phyloP scores from a whole-genome alignment of 2,329 filamentous ascomycete species.

The Emergomyces pasteurianus region DNA sequence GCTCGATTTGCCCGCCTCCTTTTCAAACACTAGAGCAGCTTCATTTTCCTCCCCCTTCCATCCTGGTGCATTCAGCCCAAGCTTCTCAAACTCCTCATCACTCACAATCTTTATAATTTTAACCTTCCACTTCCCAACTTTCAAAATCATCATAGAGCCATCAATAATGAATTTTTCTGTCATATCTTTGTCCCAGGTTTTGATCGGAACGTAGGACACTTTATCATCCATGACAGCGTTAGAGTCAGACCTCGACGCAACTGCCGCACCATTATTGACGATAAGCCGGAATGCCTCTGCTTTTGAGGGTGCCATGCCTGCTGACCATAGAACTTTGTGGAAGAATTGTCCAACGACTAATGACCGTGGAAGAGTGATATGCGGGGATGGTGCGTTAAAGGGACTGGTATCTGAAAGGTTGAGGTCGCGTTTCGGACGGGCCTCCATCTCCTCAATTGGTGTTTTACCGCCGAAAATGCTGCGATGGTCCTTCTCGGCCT shows the following conservation, averaged over 20 bases:
- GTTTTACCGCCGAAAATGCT: conserved; percentile 27
- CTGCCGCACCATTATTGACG: conserved; percentile 38
- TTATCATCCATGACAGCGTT: conserved; percentile 31
- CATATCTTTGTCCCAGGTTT: conserved; percentile 29
- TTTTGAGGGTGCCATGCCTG: conserved; percentile 40
- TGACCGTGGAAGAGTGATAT: conserved; percentile 28
- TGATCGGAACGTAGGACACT: conserved; percentile 40
- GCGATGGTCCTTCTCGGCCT: conserved; percentile 47
- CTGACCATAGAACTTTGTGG: conserved; percentile 38
- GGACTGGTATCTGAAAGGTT: background rate
- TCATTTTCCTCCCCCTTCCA: conserved; percentile 30
- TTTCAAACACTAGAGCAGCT: background rate
- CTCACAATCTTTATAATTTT: conserved; percentile 44
- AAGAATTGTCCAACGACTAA: conserved; percentile 38
- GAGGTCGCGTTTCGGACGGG: background rate
- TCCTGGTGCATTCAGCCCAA: conserved; percentile 37
- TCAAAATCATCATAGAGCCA: conserved; percentile 41
- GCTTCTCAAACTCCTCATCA: conserved; percentile 40
- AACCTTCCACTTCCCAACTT: conserved; percentile 50
- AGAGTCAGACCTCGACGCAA: conserved; percentile 32
- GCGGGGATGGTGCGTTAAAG: conserved; percentile 3
- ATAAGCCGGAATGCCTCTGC: conserved; percentile 42
- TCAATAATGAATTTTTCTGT: conserved; percentile 40
- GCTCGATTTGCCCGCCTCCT: background rate
- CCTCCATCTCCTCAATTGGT: background rate